Evolutionary conservation across 345 rosid species (phyloP).

Genomic region (Jatropha curcas): DNA sequence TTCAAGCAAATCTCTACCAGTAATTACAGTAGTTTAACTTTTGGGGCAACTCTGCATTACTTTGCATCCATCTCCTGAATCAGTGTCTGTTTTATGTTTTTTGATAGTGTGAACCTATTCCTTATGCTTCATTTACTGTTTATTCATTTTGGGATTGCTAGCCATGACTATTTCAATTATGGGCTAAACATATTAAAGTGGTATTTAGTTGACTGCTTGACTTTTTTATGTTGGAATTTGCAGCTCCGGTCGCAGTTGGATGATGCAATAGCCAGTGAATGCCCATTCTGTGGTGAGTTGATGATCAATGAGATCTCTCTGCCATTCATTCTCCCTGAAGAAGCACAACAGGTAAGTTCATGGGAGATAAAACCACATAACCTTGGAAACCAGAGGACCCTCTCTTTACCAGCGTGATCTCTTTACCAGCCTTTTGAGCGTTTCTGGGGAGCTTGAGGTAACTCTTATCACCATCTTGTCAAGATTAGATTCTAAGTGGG

Average conservation of each 20-base stretch:
- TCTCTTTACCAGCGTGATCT: slow-evolving; percentile 51
- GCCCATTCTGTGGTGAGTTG: slow-evolving; percentile 94
- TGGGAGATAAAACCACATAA: slow-evolving; percentile 82
- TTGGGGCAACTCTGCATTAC: not conserved
- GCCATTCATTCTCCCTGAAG: slow-evolving; percentile 73
- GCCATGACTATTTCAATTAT: not conserved
- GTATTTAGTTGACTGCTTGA: not conserved
- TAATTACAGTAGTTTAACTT: slow-evolving; percentile 1
- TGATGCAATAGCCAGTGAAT: slow-evolving; percentile 90
- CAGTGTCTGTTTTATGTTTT: not conserved
- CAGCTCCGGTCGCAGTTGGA: slow-evolving; percentile 94
- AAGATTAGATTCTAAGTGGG: not conserved
- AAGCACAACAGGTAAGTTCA: slow-evolving; percentile 60
- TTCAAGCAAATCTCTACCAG: not conserved
- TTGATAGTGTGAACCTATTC: not conserved
- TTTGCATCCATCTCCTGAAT: not conserved
- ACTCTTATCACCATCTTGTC: not conserved
- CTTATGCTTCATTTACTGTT: not conserved
- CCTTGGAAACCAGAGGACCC: slow-evolving; percentile 58
- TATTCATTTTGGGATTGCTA: not conserved
- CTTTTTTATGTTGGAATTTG: slow-evolving; percentile 20
- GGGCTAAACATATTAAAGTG: not conserved
- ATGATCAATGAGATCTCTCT: slow-evolving; percentile 80
- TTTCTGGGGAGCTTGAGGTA: not conserved
- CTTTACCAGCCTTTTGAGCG: not conserved